A percentile compares a stretch with the other conserved stretches of the same genome.
Conservation (phyloP, 2,329 filamentous ascomycete genomes). For the Hysterium pulicare region DNA sequence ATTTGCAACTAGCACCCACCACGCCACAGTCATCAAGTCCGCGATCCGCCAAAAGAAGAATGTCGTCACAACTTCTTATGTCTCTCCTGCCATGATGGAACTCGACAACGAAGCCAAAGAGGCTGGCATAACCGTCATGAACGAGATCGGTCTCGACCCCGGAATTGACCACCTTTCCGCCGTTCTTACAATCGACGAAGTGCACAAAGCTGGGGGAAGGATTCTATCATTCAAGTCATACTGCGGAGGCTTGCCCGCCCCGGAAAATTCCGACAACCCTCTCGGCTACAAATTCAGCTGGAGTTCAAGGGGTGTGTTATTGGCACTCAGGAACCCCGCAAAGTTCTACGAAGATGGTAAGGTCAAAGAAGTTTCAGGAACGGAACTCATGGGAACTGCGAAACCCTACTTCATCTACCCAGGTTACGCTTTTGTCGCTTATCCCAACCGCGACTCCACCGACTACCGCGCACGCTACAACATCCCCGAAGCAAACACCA, state of each 20-base stretch:
- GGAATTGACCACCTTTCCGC: conserved; percentile 76
- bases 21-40: conserved; percentile 80
- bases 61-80: conserved; percentile 92
- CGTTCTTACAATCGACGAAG: conserved; percentile 80
- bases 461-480: conserved; percentile 83
- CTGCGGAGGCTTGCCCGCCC: conserved; percentile 56
- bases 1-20: conserved; percentile 24
- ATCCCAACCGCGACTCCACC: conserved; percentile 89
- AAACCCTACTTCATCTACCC: conserved; percentile 91
- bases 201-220: conserved; percentile 85
- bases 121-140: conserved; percentile 95
- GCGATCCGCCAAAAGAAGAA: conserved; percentile 93
- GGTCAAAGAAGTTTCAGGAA: conserved; percentile 53
- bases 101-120: conserved; percentile 79
- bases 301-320: conserved; percentile 75
- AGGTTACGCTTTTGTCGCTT: conserved; percentile 84
- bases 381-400: conserved; percentile 78
- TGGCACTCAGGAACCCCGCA: conserved; percentile 83
- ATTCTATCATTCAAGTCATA: conserved; percentile 77
- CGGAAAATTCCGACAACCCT: conserved; percentile 79
- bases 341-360: conserved; percentile 79
- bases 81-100: conserved; percentile 88
- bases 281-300: conserved; percentile 88
- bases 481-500: conserved; percentile 87
- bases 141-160: conserved; percentile 66